A percentile compares a stretch with the other conserved stretches of the same genome.
Evolutionary conservation across 495 filamentous ascomycete genomes (phyloP).

Genomic region (Aspergillus nidulans): DNA sequence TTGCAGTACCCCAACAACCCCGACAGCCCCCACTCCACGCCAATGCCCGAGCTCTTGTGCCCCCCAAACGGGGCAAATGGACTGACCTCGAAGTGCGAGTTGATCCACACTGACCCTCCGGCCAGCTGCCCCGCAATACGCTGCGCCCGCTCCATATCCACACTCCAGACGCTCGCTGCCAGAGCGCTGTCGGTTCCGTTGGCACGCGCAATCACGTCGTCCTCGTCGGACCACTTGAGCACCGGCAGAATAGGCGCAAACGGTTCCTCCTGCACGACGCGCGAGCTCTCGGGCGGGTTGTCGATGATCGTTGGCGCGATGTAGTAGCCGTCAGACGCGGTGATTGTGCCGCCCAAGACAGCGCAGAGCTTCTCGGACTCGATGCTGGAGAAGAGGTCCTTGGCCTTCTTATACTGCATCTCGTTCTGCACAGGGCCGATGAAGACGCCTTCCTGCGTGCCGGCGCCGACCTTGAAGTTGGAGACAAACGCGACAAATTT

Average conservation of each 20-base stretch:
- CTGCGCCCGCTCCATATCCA: conserved; percentile 45
- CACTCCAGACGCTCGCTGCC: conserved; percentile 55
- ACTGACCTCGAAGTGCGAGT: conserved; percentile 42
- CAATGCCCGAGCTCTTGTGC: conserved; percentile 63
- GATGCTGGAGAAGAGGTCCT: conserved; percentile 41
- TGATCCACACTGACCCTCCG: conserved; percentile 57
- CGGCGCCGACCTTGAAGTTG: conserved; percentile 39
- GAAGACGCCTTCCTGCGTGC: conserved; percentile 33
- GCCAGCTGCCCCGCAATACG: conserved; percentile 48
- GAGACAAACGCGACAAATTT: conserved; percentile 52
- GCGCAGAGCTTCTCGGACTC: conserved; percentile 39
- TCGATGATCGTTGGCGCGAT: conserved; percentile 55
- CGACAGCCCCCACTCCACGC: conserved; percentile 56
- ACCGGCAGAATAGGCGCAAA: conserved; percentile 56
- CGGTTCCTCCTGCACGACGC: conserved; percentile 44
- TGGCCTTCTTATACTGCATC: conserved; percentile 51
- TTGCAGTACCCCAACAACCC: conserved; percentile 59
- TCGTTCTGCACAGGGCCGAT: conserved; percentile 56
- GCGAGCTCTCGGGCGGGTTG: conserved; percentile 50
- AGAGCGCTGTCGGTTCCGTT: conserved; percentile 55
- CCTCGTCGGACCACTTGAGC: conserved; percentile 52
- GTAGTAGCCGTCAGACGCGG: conserved; percentile 41
- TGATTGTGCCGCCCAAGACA: conserved; percentile 20
- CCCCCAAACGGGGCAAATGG: conserved; percentile 57
- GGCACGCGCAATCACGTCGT: conserved; percentile 52